Conservation (phyloP, 164 flowering plant species). For the Kalanchoe fedtschenkoi region DNA sequence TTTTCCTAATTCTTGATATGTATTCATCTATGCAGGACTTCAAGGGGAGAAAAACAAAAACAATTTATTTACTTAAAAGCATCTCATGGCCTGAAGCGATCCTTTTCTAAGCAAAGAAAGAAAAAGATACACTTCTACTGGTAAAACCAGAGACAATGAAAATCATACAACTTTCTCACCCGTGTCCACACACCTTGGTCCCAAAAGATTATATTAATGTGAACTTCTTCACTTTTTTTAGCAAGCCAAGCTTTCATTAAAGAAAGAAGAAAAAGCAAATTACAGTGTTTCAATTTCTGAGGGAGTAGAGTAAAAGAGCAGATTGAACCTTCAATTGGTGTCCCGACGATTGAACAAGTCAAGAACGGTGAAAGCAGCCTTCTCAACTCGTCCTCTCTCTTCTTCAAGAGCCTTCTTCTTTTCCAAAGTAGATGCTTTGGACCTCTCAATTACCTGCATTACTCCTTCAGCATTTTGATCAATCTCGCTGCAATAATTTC, state of each 20-base stretch:
- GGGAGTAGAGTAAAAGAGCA: background rate
- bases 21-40: too few relatives aligned
- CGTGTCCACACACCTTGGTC: background rate
- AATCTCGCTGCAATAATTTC: constrained; percentile 28
- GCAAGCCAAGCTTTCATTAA: too few relatives aligned
- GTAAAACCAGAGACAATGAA: background rate
- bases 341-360: constrained; percentile 48
- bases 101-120: too few relatives aligned
- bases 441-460: constrained; percentile 63
- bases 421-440: constrained; percentile 49
- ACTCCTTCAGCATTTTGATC: constrained; percentile 48
- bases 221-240: too few relatives aligned
- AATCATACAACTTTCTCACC: background rate
- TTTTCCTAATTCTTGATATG: too few relatives aligned
- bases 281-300: constrained; percentile 4
- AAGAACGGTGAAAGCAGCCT: constrained; percentile 61
- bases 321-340: constrained; percentile 8
- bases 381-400: constrained; percentile 61
- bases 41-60: too few relatives aligned
- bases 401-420: constrained; percentile 53
- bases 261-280: too few relatives aligned
- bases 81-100: too few relatives aligned
- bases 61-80: too few relatives aligned
- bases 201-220: background rate
- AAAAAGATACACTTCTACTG: too few relatives aligned